These are phyloP conservation scores for Claviceps citrina DNA, from an alignment of 2,329 filamentous ascomycete genomes.

Conservation along the genomic window DNA sequence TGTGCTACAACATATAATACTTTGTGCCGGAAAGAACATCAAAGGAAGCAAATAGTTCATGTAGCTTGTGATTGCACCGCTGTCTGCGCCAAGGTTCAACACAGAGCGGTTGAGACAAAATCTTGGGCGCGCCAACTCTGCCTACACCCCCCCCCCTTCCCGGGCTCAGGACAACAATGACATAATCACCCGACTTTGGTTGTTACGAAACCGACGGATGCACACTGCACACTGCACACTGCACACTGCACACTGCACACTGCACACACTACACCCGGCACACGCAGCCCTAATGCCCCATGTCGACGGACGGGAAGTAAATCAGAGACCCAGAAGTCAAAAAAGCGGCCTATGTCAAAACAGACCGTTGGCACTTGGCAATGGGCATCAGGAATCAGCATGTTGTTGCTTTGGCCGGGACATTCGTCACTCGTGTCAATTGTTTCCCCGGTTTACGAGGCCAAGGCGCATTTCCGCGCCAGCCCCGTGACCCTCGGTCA, in stretches of 20 bases:
- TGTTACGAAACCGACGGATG: neutral
- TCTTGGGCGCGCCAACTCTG: too few species aligned
- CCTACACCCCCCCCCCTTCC: neutral
- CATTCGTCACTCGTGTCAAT: neutral
- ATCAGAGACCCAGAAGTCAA: too few species aligned
- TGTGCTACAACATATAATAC: neutral
- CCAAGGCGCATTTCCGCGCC: neutral
- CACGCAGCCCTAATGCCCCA: neutral
- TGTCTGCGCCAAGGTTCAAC: neutral
- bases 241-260: too few species aligned
- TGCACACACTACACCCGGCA: too few species aligned
- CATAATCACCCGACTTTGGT: neutral
- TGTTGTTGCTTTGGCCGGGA: too few species aligned
- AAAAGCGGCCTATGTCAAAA: too few species aligned
- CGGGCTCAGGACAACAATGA: neutral
- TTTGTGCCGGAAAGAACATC: neutral
- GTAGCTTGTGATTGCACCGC: neutral
- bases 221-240: too few species aligned
- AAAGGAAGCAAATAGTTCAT: neutral
- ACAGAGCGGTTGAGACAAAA: neutral
- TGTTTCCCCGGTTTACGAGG: neutral
- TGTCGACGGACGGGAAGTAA: neutral
- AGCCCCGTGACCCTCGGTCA: neutral
- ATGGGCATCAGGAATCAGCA: too few species aligned
- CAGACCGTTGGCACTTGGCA: too few species aligned